phyloP scores from a whole-genome alignment of 768 basidiomycete species.

The Naganishia randhawae region DNA sequence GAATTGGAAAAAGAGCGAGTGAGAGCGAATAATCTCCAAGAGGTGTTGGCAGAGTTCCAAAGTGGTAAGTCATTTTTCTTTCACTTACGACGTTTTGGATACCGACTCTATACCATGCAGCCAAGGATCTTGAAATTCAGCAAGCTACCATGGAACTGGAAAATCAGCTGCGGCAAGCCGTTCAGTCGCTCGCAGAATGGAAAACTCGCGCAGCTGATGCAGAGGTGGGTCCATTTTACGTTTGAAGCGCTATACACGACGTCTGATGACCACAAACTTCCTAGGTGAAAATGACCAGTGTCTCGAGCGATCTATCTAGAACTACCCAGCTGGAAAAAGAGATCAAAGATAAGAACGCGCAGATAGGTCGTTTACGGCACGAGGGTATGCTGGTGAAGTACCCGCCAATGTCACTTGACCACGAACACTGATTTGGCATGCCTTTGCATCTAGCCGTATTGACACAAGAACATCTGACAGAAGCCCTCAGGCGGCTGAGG shows the following conservation, averaged over 20 bases:
- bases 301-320: constrained; percentile 62
- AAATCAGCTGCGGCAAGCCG: constrained; percentile 64
- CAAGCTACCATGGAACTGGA: constrained; percentile 81
- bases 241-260: constrained; percentile 7
- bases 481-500: constrained; percentile 89
- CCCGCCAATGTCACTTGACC: background rate
- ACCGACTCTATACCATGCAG: constrained; percentile 53
- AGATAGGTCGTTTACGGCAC: constrained; percentile 91
- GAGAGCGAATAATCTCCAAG: constrained; percentile 77
- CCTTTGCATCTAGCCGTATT: constrained; percentile 67
- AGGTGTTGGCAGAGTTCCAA: constrained; percentile 93
- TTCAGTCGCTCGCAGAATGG: constrained; percentile 78
- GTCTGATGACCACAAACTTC: too few relatives aligned
- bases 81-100: constrained; percentile 26
- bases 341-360: constrained; percentile 88
- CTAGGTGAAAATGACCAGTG: constrained; percentile 60
- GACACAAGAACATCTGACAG: constrained; percentile 94
- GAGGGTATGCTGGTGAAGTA: constrained; percentile 65
- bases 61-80: constrained; percentile 59
- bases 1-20: constrained; percentile 58
- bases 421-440: background rate
- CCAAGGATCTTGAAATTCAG: constrained; percentile 83
- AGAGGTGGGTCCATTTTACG: constrained; percentile 59
- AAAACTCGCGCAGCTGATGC: constrained; percentile 82
- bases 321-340: constrained; percentile 78